A percentile compares a stretch with the other conserved stretches of the same genome.
Conservation (phyloP, 2,329 filamentous ascomycete genomes). For the Ophiostoma ulmi region DNA sequence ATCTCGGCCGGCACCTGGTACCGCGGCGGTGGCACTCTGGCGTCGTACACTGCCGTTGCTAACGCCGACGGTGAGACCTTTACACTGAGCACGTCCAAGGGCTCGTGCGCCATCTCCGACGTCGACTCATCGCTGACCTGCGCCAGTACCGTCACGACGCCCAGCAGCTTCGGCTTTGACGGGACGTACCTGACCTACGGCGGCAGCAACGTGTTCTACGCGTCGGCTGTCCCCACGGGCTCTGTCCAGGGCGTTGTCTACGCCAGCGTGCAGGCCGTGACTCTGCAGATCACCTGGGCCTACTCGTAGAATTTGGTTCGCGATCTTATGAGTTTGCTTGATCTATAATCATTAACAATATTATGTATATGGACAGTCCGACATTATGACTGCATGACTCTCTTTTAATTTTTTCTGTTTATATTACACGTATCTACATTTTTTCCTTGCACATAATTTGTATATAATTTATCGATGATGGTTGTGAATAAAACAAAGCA, state of each 20-base stretch:
- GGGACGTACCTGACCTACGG: slow-evolving; percentile 30
- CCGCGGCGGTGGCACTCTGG: slow-evolving; percentile 30
- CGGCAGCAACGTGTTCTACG: slow-evolving; percentile 28
- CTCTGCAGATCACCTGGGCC: slow-evolving; percentile 30
- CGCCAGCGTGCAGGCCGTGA: slow-evolving; percentile 26
- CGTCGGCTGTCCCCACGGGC: slow-evolving; percentile 28
- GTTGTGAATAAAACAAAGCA: too few relatives aligned
- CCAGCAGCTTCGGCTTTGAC: slow-evolving; percentile 30
- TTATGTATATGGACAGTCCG: background rate
- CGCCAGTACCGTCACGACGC: slow-evolving; percentile 24
- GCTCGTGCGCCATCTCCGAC: slow-evolving; percentile 27
- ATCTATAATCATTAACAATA: background rate
- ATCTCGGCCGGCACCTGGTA: slow-evolving; percentile 32
- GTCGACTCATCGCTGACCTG: slow-evolving; percentile 27
- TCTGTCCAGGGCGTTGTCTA: slow-evolving; percentile 29
- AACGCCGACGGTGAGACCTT: slow-evolving; percentile 27
- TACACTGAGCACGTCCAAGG: slow-evolving; percentile 30
- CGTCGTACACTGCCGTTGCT: slow-evolving; percentile 31
- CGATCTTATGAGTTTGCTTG: background rate
- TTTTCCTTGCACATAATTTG: too few relatives aligned
- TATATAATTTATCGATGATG: too few relatives aligned
- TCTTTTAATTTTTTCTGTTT: background rate
- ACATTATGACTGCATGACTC: background rate
- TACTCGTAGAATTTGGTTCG: background rate
- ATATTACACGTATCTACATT: background rate